A percentile compares a stretch with the other conserved stretches of the same genome.
phyloP scores from a whole-genome alignment of 1,139 yeast species.

The Geotrichum cucujoidarum region DNA sequence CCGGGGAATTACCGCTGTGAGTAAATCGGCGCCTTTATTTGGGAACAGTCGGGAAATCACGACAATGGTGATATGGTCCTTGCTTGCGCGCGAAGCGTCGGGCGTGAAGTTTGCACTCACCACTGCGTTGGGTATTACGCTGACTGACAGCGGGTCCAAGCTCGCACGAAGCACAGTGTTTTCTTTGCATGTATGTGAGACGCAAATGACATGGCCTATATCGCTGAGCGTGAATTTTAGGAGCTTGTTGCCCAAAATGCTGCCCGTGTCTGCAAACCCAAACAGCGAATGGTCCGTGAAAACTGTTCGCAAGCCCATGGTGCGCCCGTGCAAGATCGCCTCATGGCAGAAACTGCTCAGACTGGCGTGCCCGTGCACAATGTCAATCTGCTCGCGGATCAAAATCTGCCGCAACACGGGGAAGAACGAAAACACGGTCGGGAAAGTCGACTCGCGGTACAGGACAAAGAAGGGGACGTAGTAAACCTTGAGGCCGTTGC shows the following conservation, averaged over 20 bases:
- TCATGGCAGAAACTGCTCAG: constrained; percentile 84
- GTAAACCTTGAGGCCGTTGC: constrained; percentile 90
- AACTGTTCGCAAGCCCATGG: constrained; percentile 88
- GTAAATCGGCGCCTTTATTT: constrained; percentile 92
- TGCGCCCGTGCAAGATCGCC: constrained; percentile 80
- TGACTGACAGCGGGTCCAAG: constrained; percentile 68
- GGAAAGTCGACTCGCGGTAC: constrained; percentile 78
- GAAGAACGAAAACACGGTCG: constrained; percentile 82
- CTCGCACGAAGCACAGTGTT: constrained; percentile 87
- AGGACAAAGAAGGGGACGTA: constrained; percentile 79
- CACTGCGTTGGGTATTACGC: constrained; percentile 96
- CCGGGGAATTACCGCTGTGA: constrained; percentile 80
- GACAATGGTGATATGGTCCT: constrained; percentile 63
- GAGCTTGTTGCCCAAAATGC: constrained; percentile 81
- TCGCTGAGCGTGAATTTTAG: constrained; percentile 80
- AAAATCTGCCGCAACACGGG: constrained; percentile 82
- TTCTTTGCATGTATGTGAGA: constrained; percentile 94
- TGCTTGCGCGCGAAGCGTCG: constrained; percentile 34
- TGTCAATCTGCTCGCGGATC: constrained; percentile 76
- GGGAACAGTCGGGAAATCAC: constrained; percentile 88
- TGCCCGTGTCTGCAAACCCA: constrained; percentile 84
- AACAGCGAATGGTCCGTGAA: constrained; percentile 94
- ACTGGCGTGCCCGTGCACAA: constrained; percentile 95
- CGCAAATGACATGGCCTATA: constrained; percentile 90
- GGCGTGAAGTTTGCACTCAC: constrained; percentile 79